Conservation (phyloP, 2,329 filamentous ascomycete species). For the Sporothrix brunneoviolacea region DNA sequence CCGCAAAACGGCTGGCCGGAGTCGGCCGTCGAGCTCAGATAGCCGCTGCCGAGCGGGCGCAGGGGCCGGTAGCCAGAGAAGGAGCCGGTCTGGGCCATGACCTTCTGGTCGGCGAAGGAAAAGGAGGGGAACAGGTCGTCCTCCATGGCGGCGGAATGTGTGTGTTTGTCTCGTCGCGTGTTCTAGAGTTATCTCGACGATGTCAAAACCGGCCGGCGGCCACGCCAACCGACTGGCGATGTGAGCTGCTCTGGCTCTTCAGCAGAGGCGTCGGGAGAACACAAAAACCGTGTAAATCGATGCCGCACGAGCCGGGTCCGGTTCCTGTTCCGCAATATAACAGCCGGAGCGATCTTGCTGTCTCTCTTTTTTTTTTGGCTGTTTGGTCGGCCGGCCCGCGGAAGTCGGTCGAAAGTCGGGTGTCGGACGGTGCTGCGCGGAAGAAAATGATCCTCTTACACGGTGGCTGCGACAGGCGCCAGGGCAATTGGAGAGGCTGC, state of each 20-base stretch:
- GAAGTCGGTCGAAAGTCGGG: not conserved
- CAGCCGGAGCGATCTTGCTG: too few relatives aligned
- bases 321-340: too few relatives aligned
- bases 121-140: conserved; percentile 16
- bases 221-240: conserved; percentile 3
- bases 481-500: too few relatives aligned
- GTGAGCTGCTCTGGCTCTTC: too few relatives aligned
- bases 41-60: conserved; percentile 48
- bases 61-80: conserved; percentile 51
- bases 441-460: too few relatives aligned
- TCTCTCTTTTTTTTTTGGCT: too few relatives aligned
- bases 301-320: too few relatives aligned
- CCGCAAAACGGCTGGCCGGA: conserved; percentile 71
- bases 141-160: conserved; percentile 15
- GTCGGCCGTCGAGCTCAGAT: conserved; percentile 46
- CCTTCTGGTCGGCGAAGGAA: conserved; percentile 34
- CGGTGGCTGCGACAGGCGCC: too few relatives aligned
- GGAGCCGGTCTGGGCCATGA: conserved; percentile 50
- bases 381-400: not conserved
- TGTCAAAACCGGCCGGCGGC: not conserved
- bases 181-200: too few relatives aligned
- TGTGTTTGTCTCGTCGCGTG: not conserved
- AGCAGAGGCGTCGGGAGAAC: not conserved
- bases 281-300: too few relatives aligned
- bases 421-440: not conserved